Conservation (phyloP, 768 basidiomycete genomes). For the Leccinum pellstonianum region DNA sequence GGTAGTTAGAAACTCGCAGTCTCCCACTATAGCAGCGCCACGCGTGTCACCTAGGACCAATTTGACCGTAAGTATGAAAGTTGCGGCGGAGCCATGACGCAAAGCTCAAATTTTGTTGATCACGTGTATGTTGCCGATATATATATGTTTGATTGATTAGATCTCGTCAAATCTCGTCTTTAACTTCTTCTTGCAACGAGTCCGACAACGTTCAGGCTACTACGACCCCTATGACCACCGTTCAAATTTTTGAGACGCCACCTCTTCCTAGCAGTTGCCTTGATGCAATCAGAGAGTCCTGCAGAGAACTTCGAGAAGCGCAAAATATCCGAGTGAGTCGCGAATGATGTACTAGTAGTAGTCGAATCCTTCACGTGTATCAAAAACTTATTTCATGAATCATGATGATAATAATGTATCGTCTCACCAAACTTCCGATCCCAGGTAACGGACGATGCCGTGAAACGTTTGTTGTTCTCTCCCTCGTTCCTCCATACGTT, state of each 20-base stretch:
- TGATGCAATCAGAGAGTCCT: slow-evolving; percentile 52
- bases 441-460: slow-evolving; percentile 57
- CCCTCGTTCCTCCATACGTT: slow-evolving; percentile 63
- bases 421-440: slow-evolving; percentile 13
- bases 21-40: neutral
- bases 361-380: neutral
- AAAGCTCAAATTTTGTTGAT: neutral
- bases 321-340: slow-evolving; percentile 53
- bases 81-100: neutral
- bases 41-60: too few relatives aligned
- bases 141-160: neutral
- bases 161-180: neutral
- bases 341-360: neutral
- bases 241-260: slow-evolving; percentile 30
- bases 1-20: neutral
- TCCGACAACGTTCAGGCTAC: neutral
- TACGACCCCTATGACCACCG: slow-evolving; percentile 13
- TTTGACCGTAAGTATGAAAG: too few relatives aligned
- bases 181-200: neutral
- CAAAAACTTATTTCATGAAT: slow-evolving; percentile 1
- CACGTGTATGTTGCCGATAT: neutral
- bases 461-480: slow-evolving; percentile 63
- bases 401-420: neutral
- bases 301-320: slow-evolving; percentile 44
- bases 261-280: slow-evolving; percentile 49